Percentiles rank a stretch among this genome's conserved stretches.
phyloP scores from a whole-genome alignment of 2,329 filamentous ascomycete species.

The Bimuria novae-zelandiae region DNA sequence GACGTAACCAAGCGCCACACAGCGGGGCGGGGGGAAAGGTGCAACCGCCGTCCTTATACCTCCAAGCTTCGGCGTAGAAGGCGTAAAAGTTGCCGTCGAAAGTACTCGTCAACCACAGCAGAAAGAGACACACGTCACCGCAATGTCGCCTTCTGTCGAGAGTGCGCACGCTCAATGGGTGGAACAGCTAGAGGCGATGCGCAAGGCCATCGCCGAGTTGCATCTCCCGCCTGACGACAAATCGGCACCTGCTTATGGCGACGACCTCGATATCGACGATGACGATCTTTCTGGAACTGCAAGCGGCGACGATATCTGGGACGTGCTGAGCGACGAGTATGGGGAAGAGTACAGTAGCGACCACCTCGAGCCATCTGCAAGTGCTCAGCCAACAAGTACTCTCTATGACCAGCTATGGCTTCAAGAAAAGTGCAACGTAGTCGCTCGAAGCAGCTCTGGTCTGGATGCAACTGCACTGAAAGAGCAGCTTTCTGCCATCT shows the following conservation, averaged over 20 bases:
- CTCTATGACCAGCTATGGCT: conserved; percentile 73
- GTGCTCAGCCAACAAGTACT: conserved; percentile 29
- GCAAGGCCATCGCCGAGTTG: conserved; percentile 77
- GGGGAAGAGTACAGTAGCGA: conserved; percentile 69
- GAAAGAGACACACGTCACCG: not conserved
- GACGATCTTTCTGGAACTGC: conserved; percentile 66
- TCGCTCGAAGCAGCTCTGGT: conserved; percentile 68
- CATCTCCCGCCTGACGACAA: conserved; percentile 57
- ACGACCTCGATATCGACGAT: conserved; percentile 67
- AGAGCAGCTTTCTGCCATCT: conserved; percentile 74
- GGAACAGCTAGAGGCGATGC: conserved; percentile 83
- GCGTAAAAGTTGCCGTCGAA: not conserved
- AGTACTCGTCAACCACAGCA: not conserved
- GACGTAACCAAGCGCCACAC: conserved; percentile 26
- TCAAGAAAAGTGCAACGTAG: conserved; percentile 65
- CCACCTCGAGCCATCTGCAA: conserved; percentile 60
- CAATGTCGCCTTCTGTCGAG: conserved; percentile 48
- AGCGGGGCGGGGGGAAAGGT: conserved; percentile 33
- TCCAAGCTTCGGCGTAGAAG: not conserved
- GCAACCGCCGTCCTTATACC: conserved; percentile 3
- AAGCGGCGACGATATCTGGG: conserved; percentile 85
- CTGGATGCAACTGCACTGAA: conserved; percentile 72
- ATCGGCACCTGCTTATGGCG: conserved; percentile 56
- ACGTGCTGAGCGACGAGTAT: conserved; percentile 79
- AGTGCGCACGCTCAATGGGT: conserved; percentile 73